Evolutionary conservation across 2,329 filamentous ascomycete species (phyloP).

Genomic region (Fusarium nodosum): DNA sequence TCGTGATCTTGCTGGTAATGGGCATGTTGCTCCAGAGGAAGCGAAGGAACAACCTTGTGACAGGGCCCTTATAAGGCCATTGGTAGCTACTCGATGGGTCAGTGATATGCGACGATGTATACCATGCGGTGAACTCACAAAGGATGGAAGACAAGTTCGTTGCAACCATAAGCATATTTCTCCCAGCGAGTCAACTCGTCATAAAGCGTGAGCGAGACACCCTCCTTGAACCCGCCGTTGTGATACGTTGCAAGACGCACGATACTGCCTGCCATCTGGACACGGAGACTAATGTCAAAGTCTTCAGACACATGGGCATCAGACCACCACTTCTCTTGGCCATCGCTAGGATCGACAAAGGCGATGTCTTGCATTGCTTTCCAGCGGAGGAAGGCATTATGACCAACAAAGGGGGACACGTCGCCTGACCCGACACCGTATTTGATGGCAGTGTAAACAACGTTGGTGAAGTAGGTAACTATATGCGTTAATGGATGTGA

Average conservation of each 20-base stretch:
- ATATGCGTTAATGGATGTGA: fast-evolving
- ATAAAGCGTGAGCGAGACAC: not conserved
- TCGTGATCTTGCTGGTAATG: not conserved
- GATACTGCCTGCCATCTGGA: not conserved
- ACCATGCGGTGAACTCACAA: not conserved
- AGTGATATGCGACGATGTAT: fast-evolving
- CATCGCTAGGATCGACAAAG: not conserved
- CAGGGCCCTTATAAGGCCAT: not conserved
- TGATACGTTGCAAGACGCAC: not conserved
- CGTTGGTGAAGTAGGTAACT: not conserved
- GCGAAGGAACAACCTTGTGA: not conserved
- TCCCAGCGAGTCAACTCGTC: not conserved
- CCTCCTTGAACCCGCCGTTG: not conserved
- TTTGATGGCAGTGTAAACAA: not conserved
- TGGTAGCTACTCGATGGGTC: not conserved
- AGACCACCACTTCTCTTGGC: not conserved
- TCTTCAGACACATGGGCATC: not conserved
- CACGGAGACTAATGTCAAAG: not conserved
- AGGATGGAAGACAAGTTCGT: not conserved
- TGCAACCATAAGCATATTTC: not conserved
- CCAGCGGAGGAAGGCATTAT: not conserved
- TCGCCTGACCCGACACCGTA: not conserved
- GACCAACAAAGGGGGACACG: not conserved
- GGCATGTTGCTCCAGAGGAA: not conserved
- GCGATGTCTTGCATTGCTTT: not conserved